Percentiles rank a stretch among this genome's conserved stretches.
These are phyloP conservation scores for Nematocida minor DNA, from an alignment of 371 early-diverging fungal species.

Conservation along the genomic window DNA sequence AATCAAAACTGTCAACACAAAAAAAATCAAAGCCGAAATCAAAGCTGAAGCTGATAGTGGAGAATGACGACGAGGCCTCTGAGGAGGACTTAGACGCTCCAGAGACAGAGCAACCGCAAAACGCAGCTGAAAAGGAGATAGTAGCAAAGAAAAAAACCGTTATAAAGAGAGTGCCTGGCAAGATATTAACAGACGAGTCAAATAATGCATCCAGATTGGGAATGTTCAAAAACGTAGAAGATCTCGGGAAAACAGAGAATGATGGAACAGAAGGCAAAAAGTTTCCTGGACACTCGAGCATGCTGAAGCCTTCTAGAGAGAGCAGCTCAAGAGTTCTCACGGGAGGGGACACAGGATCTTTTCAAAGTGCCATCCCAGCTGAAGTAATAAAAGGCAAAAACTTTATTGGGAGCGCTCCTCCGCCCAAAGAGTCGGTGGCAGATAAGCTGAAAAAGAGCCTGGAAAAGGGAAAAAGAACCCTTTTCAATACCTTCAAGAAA, in stretches of 20 bases:
- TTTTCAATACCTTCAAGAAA: constrained; percentile 25
- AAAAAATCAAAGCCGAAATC: neutral
- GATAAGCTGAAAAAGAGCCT: constrained; percentile 28
- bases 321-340: neutral
- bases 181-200: neutral
- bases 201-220: neutral
- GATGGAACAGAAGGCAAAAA: neutral
- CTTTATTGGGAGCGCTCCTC: constrained; percentile 35
- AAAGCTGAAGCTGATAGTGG: neutral
- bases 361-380: neutral
- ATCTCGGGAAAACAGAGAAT: neutral
- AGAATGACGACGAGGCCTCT: neutral
- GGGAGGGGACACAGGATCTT: neutral
- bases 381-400: constrained; percentile 27
- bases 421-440: constrained; percentile 11
- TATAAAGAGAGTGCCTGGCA: constrained; percentile 30
- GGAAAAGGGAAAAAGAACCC: constrained; percentile 42
- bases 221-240: constrained; percentile 28
- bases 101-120: neutral
- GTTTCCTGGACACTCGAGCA: neutral
- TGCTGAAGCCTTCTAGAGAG: neutral
- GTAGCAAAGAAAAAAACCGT: neutral
- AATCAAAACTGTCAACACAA: neutral
- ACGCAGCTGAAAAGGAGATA: neutral
- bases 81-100: neutral